These are phyloP conservation scores for Coemansia sp. DNA, from an alignment of 192 early-diverging fungal species.

Conservation along the genomic window DNA sequence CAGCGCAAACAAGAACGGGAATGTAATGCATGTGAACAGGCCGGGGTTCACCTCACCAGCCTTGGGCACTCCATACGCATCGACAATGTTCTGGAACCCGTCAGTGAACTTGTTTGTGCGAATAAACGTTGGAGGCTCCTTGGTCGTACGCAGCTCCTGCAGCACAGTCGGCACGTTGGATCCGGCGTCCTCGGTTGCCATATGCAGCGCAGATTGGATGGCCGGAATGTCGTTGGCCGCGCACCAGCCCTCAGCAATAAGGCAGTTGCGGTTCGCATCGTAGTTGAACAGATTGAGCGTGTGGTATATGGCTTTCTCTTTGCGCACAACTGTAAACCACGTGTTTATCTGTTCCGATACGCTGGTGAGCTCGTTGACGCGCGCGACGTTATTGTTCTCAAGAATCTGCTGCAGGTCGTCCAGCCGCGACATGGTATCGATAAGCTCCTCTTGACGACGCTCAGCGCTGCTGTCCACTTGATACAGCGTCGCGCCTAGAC, in stretches of 20 bases:
- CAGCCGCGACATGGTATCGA: conserved; percentile 79
- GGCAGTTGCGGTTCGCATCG: conserved; percentile 85
- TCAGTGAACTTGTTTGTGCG: conserved; percentile 94
- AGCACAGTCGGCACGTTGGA: conserved; percentile 86
- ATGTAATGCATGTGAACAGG: conserved; percentile 93
- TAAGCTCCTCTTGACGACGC: conserved; percentile 77
- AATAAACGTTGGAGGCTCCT: conserved; percentile 92
- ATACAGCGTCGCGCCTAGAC: conserved; percentile 93
- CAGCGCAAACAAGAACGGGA: conserved; percentile 99
- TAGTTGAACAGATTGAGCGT: conserved; percentile 96
- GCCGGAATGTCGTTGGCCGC: conserved; percentile 80
- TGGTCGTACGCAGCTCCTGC: conserved; percentile 79
- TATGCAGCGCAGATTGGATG: conserved; percentile 79
- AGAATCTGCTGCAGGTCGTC: conserved; percentile 86
- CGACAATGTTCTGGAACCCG: conserved; percentile 96
- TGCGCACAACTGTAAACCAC: conserved; percentile 90
- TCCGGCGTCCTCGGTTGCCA: conserved; percentile 84
- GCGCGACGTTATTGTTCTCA: conserved; percentile 79
- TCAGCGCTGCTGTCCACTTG: conserved; percentile 79
- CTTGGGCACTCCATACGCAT: conserved; percentile 94
- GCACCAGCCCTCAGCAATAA: conserved; percentile 99
- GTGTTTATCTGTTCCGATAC: conserved; percentile 82
- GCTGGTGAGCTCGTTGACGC: conserved; percentile 77
- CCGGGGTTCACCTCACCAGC: conserved; percentile 99
- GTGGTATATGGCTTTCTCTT: conserved; percentile 98